These are phyloP conservation scores for Catenaria anguillulae DNA, from an alignment of 371 early-diverging fungal species.

Conservation along the genomic window DNA sequence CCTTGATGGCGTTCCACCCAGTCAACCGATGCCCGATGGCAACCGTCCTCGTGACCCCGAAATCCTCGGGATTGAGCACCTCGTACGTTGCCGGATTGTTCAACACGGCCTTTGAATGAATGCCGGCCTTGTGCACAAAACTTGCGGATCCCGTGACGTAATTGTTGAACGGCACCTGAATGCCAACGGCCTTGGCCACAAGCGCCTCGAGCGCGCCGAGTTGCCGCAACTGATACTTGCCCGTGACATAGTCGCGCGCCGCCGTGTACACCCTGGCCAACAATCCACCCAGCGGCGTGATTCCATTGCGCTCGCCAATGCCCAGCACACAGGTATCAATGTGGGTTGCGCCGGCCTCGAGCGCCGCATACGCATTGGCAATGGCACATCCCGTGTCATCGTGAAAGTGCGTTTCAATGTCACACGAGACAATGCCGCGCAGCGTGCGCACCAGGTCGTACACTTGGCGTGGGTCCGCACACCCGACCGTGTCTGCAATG, in stretches of 20 bases:
- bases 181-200: slow-evolving; percentile 83
- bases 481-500: slow-evolving; percentile 95
- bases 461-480: slow-evolving; percentile 93
- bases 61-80: slow-evolving; percentile 89
- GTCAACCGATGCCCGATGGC: slow-evolving; percentile 90
- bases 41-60: slow-evolving; percentile 93
- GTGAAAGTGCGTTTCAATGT: slow-evolving; percentile 97
- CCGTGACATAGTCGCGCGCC: slow-evolving; percentile 70
- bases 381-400: slow-evolving; percentile 97
- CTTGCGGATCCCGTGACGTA: slow-evolving; percentile 95
- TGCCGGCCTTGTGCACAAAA: slow-evolving; percentile 96
- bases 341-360: slow-evolving; percentile 94
- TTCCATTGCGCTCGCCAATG: slow-evolving; percentile 95
- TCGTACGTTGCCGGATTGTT: slow-evolving; percentile 95
- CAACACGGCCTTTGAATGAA: slow-evolving; percentile 94
- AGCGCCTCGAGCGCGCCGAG: slow-evolving; percentile 87
- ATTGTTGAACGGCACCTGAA: slow-evolving; percentile 95
- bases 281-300: slow-evolving; percentile 86
- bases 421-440: slow-evolving; percentile 83
- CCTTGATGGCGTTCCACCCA: slow-evolving; percentile 97
- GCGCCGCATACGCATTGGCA: slow-evolving; percentile 87
- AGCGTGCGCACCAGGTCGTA: slow-evolving; percentile 89
- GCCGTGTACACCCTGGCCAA: slow-evolving; percentile 87
- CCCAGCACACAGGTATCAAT: slow-evolving; percentile 94
- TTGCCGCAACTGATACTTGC: slow-evolving; percentile 78